Base-by-base conservation (phyloP, 768 basidiomycete species). In the Coprinellus aureogranulatus region DNA sequence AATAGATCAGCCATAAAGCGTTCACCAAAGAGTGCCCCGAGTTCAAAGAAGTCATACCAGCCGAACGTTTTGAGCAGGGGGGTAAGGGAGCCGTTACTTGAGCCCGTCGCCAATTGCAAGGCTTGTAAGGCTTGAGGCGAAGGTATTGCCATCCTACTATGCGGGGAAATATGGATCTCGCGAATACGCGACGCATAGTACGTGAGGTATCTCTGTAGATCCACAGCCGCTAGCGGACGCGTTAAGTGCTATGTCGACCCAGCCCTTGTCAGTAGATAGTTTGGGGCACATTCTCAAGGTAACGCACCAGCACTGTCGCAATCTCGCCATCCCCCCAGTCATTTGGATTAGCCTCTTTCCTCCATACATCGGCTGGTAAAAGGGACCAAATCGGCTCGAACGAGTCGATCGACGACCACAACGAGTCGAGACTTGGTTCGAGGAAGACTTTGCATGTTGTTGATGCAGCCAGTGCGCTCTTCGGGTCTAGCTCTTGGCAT, bases 341-440 rank as follows among this genome's bases (percentile, higher is more conserved):
- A n/a, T 18, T 44, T 8, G 9, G 9, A 18, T 8, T 8, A 8
- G 9, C 16, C 20, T 44, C 41, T 6, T 18, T 44, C 20, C 41
- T 44, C 41, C 41, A 44, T 16, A 44, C 16, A 22, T n/a, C 18
- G 6, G 4, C 18, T 22, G 41, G 6, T 10, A 44, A 22, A 44
- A 8, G 20, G 6, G 41, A 16, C 14, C 37, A 20, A 4, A 53
- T 26, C 34, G 52, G 30, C 37, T 39, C 34, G 52, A 53, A 53
- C 30, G 52, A 53, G 52, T 53, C 52, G 20, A 53, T 37, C 28
- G 31, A 37, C 31, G 37, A 26, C 52, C 52, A 53, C 22, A 53
- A 20, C 18, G 31, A n/a, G 52, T 53, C 52, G 27, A 53, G 52
- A 20, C 34, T 34, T 2, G 52, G 52, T 40, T 53, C 52, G 34